Conservation (phyloP, 106 monocot genomes). For the Cymbidium sinense region DNA sequence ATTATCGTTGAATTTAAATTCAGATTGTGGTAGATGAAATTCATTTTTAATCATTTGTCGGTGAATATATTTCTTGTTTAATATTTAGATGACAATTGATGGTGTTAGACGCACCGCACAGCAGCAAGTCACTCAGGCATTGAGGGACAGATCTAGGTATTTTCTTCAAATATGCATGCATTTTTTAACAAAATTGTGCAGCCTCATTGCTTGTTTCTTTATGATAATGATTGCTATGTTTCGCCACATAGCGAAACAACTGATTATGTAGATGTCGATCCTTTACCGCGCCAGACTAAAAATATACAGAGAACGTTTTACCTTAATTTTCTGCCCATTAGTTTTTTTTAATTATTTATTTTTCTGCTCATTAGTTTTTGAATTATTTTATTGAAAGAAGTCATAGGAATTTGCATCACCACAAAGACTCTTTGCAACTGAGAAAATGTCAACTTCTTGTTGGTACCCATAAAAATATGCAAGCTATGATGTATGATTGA, state of each 20-base stretch:
- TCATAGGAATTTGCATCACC: background rate
- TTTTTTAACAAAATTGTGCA: background rate
- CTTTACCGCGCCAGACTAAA: too few relatives aligned
- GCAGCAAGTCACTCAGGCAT: slow-evolving; percentile 58
- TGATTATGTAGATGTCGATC: background rate
- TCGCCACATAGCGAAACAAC: background rate
- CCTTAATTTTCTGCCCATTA: background rate
- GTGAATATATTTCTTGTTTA: slow-evolving; percentile 9
- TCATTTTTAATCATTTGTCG: background rate
- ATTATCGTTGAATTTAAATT: background rate
- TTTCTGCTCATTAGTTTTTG: background rate
- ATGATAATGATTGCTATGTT: background rate
- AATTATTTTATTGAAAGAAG: background rate
- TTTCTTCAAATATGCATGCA: slow-evolving; percentile 16
- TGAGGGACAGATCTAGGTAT: slow-evolving; percentile 87
- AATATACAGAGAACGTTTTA: background rate
- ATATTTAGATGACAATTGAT: slow-evolving; percentile 84
- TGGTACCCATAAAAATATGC: background rate
- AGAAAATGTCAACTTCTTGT: background rate
- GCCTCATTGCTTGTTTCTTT: background rate
- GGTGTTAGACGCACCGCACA: slow-evolving; percentile 92
- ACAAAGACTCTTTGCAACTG: background rate
- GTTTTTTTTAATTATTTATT: background rate
- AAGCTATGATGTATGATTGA: background rate
- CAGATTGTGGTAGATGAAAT: background rate